Base-by-base conservation (phyloP, 2,329 filamentous ascomycete genomes). In the Diaporthe citriasiana region DNA sequence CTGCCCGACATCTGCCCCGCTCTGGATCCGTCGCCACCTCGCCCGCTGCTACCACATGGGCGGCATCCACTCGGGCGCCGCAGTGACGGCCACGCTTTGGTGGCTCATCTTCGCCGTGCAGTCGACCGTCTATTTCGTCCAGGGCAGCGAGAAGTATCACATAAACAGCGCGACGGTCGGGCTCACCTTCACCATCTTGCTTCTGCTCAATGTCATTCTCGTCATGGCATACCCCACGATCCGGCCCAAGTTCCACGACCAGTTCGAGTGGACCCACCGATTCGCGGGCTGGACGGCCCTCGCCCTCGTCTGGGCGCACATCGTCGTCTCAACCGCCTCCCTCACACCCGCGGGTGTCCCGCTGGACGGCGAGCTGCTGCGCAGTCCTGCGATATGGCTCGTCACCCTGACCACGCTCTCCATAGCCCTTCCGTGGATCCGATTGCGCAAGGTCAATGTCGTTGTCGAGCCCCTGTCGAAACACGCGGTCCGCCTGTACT, bases 221-320 rank as follows among this genome's bases (percentile, higher is more conserved):
- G 82, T 85, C 60, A 89, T 91, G 69, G 91, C 93, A 2, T 88
- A 92, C 80, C 93, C 93, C 4, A 80, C 82, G 13, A 86, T 95
- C 77, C 90, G 93, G 30, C 85, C 87, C 77, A 87, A 85, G 60
- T 85, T 87, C 76, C 93, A 95, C 83, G 89, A 95, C 82, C 82
- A 87, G 73, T 95, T 94, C 79, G 93, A 95, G 83, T 83, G 89
- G 63, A 88, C 89, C 60, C 93, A 95, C 82, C 91, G 93, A 63
- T 95, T 93, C 81, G 88, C 88, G 7, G 93, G 93, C n/a, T 95
- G 93, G 93, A 85, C 87, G 15, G 86, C 90, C 13, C 84, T 95
- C 8, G 85, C 72, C 66, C 70, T 80, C 35, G 79, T 80, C 73
- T 80, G 79, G 79, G 77, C 83, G 0, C 71, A 79, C 10, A 50